Evolutionary conservation across 2,329 filamentous ascomycete genomes (phyloP), one percentile per base, ranked within the genome.

Genomic region (Trichoderma arundinaceum): DNA sequence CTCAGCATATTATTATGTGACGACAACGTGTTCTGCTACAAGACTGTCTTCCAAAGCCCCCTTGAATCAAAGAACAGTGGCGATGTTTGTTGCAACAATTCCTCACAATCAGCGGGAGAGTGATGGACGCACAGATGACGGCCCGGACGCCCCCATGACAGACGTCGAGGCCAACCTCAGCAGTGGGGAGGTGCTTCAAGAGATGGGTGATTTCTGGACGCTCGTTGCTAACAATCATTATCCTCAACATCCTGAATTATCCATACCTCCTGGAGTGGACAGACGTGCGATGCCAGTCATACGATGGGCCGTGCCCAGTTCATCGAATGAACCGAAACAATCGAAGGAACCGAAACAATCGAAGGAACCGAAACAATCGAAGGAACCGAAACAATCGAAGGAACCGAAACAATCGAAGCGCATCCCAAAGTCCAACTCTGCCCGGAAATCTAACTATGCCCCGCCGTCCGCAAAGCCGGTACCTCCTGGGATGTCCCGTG

Each of bases 1-100:
- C 10, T 10, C 32, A 66, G 74, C 73, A 63, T 86, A 39, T 7
- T n/a, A 28, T 28, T 28, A 3, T 17, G 22, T 48, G 6, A 22
- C 43, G 7, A 39, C 5, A 22, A n/a, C 17, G 17, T 8, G 1
- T 12, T 17, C 19, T 44, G 4, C 22, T 28, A 4, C 22, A 28
- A 28, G 22, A 4, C 22, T 9, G 4, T 53, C n/a, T 38, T 52
- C 44, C n/a, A 22, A 48, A 19, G 4, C 7, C 10, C 7, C 7
- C 3, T 38, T 10, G 7, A 10, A 38, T 10, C 7, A 38, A 38
- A 38, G 4, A n/a, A 35, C 1, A 53, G 13, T 15, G 7, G 7
- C 19, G 15, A 62, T 62, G 48, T 48, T 48, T 35, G 17, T 62
- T 13, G 53, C 59, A 15, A 53, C 59, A 12, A 62, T 62, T 38